Evolutionary conservation across 2,329 filamentous ascomycete genomes (phyloP), one percentile per base, ranked within the genome.

Genomic region (Zymoseptoria pseudotritici): DNA sequence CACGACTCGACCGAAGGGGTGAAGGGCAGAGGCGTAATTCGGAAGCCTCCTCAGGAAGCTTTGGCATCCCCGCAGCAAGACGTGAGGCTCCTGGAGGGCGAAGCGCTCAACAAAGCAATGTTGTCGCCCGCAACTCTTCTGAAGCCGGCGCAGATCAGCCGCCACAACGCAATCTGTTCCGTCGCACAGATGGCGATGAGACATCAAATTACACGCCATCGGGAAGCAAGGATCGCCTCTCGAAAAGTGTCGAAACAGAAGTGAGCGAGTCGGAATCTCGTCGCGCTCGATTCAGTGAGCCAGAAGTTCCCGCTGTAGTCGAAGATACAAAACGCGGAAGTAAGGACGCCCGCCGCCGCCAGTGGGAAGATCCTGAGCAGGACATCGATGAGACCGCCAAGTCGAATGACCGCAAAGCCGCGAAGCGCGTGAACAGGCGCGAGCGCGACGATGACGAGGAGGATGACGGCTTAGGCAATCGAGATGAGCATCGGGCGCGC

Each of bases 361-460:
- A 53, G 49, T 65, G 63, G 63, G 54, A 53, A 42, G 62, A 63
- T 26, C 58, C 55, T 9, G 65, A 64, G 9, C 60, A 62, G n/a
- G 60, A 63, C 10, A 29, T 31, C 13, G 64, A 62, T n/a, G 60
- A 65, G 21, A 58, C 58, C 4, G 60, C 61, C 4, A 64, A 63
- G 49, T 50, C n/a, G 11, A 55, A 24, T 20, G 55, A 51, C 24
- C 56, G 62, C 20, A 57, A 58, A n/a, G 61, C 61, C 58, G 55
- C 57, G 19, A 56, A 57, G 21, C 64, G 67, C 50, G 55, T 58
- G 5, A 60, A 61, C 29, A 59, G 63, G 29, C 56, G 63, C 50
- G 62, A 62, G 54, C 60, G 57, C 22, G 58, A 68, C n/a, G 69
- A 71, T 20, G 58, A 67, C 21, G 70, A 70, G 19, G 66, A 69